Percentiles rank a stretch among this genome's conserved stretches.
Conservation (phyloP, 768 basidiomycete species). For the Cubamyces sp. region DNA sequence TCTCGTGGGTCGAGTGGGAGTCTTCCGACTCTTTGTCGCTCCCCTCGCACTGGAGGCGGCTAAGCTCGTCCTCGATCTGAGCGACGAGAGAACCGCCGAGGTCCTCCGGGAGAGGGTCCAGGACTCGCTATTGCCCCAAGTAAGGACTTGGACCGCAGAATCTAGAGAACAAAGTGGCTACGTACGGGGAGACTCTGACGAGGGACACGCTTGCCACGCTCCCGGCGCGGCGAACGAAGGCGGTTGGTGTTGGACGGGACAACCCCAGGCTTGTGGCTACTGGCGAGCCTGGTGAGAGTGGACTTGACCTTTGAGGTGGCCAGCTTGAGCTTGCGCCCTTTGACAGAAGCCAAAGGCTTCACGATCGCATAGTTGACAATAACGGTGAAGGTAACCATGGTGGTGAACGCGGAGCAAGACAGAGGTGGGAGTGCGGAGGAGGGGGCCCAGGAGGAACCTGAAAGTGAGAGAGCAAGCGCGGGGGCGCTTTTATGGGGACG, state of each 20-base stretch:
- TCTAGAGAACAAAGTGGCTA: not conserved
- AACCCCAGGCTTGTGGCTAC: not conserved
- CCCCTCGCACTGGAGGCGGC: not conserved
- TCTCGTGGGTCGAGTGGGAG: not conserved
- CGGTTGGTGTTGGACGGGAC: not conserved
- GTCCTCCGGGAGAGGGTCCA: constrained; percentile 6
- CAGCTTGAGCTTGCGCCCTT: not conserved
- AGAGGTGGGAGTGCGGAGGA: not conserved
- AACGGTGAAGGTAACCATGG: constrained; percentile 2
- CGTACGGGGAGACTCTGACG: constrained; percentile 11
- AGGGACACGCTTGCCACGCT: not conserved
- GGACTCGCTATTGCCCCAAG: not conserved
- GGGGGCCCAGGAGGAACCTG: not conserved
- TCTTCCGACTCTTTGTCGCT: not conserved
- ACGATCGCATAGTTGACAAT: not conserved
- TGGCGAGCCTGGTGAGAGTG: constrained; percentile 3
- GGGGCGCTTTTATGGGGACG: constrained; percentile 2
- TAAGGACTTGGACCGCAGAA: not conserved
- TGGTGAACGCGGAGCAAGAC: not conserved
- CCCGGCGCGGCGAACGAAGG: not conserved
- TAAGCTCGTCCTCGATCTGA: not conserved
- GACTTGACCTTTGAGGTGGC: constrained; percentile 9
- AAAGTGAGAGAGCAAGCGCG: constrained; percentile 1
- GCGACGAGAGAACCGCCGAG: not conserved
- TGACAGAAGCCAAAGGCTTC: constrained; percentile 1